Evolutionary conservation across 345 rosid species (phyloP).

Genomic region (Eucalyptus urophylla): DNA sequence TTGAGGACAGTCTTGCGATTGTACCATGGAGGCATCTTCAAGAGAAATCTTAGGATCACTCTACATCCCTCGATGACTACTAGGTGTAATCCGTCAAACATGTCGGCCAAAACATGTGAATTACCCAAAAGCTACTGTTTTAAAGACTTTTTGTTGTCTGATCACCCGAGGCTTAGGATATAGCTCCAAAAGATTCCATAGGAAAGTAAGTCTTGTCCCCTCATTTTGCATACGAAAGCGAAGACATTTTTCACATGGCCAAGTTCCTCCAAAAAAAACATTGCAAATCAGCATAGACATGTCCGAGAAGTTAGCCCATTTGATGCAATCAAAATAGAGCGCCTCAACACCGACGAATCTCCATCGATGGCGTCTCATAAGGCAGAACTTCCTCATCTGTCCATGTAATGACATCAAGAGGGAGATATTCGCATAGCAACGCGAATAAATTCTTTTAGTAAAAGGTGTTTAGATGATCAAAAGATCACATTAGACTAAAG

Average conservation of each 20-base stretch:
- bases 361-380: not conserved
- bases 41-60: not conserved
- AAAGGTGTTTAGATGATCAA: not conserved
- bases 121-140: not conserved
- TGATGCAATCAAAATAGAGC: not conserved
- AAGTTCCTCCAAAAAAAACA: not conserved
- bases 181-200: not conserved
- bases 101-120: not conserved
- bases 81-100: not conserved
- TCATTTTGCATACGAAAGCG: not conserved
- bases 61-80: not conserved
- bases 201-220: not conserved
- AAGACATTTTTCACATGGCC: not conserved
- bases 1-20: not conserved
- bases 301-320: not conserved
- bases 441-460: not conserved
- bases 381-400: not conserved
- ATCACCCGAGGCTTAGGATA: not conserved
- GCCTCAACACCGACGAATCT: not conserved
- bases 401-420: not conserved
- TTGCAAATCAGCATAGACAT: not conserved
- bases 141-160: not conserved
- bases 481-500: not conserved
- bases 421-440: not conserved
- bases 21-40: not conserved